These are phyloP conservation scores for Ciborinia camelliae DNA, from an alignment of 2,329 filamentous ascomycete species.

Conservation along the genomic window DNA sequence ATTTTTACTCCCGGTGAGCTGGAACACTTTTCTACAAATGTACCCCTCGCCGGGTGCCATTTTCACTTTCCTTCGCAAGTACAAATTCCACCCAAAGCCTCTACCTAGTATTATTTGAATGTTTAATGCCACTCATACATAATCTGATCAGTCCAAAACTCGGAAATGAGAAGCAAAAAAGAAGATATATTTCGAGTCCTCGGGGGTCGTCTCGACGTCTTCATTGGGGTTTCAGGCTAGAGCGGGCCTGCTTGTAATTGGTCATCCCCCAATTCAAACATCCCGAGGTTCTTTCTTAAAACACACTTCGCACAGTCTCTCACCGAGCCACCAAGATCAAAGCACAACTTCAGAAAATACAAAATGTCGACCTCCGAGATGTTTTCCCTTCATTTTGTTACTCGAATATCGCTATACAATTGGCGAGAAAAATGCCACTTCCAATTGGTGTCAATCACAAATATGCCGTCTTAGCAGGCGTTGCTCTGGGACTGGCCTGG, in stretches of 20 bases:
- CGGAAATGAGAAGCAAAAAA: neutral
- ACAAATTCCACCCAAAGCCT: neutral
- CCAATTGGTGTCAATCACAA: conserved; percentile 23
- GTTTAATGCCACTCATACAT: neutral
- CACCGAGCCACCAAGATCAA: conserved; percentile 15
- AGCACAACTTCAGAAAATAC: conserved; percentile 14
- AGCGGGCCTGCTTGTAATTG: neutral
- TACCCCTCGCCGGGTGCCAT: neutral
- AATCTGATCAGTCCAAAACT: neutral
- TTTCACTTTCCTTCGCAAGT: neutral
- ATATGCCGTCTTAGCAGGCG: conserved; percentile 25
- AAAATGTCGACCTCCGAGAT: conserved; percentile 11
- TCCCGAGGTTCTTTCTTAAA: conserved; percentile 16
- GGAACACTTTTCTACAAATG: too few relatives aligned
- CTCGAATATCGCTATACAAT: neutral
- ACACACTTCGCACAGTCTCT: conserved; percentile 18
- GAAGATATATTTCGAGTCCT: neutral
- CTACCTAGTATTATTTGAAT: neutral
- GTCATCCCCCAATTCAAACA: conserved; percentile 2
- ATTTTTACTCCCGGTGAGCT: neutral
- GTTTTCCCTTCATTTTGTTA: neutral
- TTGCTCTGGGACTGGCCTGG: conserved; percentile 25
- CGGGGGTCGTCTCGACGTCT: neutral
- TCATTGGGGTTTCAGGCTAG: conserved; percentile 12
- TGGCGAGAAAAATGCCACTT: conserved; percentile 9